Conservation (phyloP, 2,329 filamentous ascomycete genomes). For the Ilyonectria mors-panacis region DNA sequence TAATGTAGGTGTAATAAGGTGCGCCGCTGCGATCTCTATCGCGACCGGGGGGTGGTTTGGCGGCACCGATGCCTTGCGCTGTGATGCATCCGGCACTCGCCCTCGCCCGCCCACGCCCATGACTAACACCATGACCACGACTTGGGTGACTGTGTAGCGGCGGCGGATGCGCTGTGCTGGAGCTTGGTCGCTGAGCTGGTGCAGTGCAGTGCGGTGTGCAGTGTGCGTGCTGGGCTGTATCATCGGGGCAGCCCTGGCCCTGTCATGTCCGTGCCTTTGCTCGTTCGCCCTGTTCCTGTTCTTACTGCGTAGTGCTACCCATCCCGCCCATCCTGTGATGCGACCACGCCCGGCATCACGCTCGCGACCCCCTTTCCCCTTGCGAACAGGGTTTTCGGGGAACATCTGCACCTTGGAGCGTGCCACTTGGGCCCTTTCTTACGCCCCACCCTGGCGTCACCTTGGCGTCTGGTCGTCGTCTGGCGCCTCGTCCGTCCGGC, state of each 20-base stretch:
- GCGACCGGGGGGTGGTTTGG: no score
- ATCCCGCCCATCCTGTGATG: slow-evolving; percentile 3
- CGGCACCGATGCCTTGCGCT: no score
- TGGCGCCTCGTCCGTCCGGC: background rate
- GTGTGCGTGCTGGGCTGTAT: slow-evolving; percentile 32
- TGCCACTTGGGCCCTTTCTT: slow-evolving; percentile 26
- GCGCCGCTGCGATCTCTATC: no score
- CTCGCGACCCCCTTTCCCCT: slow-evolving; percentile 32
- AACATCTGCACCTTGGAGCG: slow-evolving; percentile 34
- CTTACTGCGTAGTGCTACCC: background rate
- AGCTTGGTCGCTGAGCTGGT: slow-evolving; percentile 3
- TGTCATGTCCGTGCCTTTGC: slow-evolving; percentile 42
- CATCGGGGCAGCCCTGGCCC: slow-evolving; percentile 37
- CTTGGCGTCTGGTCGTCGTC: background rate
- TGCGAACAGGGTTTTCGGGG: slow-evolving; percentile 43
- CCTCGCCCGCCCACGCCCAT: background rate
- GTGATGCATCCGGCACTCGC: background rate
- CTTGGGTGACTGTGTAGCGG: background rate
- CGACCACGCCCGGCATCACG: slow-evolving; percentile 21
- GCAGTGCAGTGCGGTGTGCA: slow-evolving; percentile 3
- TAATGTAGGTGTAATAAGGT: background rate
- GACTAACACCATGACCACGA: background rate
- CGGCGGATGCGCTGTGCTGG: background rate
- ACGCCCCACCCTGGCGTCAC: slow-evolving; percentile 19
- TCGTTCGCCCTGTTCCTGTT: slow-evolving; percentile 39